Base-by-base conservation (phyloP, 805 yeast genomes). In the Naumovozyma castellii region DNA sequence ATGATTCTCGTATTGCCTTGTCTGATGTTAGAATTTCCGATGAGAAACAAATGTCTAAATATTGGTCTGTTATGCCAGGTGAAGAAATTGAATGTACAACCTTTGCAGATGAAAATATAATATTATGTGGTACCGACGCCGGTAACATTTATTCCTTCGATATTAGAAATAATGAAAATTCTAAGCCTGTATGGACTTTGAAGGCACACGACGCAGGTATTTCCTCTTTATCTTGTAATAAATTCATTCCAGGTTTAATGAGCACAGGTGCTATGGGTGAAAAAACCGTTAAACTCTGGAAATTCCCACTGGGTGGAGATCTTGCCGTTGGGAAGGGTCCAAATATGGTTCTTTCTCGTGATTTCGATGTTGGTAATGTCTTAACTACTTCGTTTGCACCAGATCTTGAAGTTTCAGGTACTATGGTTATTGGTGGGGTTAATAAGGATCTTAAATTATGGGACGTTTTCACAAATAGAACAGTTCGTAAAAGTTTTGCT, bases 181-280 rank as follows among this genome's bases (percentile, higher is more conserved):
- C 69, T 42, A 73, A 72, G 47, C 88, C 97, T 15, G 53, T 90
- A 25, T 92, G 98, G 98, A 85, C 95, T 2, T 69, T 92, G 50
- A 95, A 92, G 62, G 97, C 97, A 2, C 98, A 92, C 60, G 97
- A 92, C 64, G 75, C 94, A 2, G 97, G 95, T 45, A 81, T 92
- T 45, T 81, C 96, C 3, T 71, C 90, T 2, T 71, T 92, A 49
- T 81, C 80, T 49, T 72, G 80, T 29, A 88, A 85, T 64, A 57
- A 59, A 18, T 73, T 67, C 56, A 59, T 86, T 25, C 78, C 80
- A 18, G 92, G 90, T 15, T 65, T 84, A 69, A 62, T 92, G 56
- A 76, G 79, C 18, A 85, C 97, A 1, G 80, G 92, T 37, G 95
- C 96, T 4, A 82, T 84, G 87, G 84, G 88, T 41, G 98, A 92